Evolutionary conservation across 2,329 filamentous ascomycete genomes (phyloP).

Genomic region (Pseudocercospora fuligena): DNA sequence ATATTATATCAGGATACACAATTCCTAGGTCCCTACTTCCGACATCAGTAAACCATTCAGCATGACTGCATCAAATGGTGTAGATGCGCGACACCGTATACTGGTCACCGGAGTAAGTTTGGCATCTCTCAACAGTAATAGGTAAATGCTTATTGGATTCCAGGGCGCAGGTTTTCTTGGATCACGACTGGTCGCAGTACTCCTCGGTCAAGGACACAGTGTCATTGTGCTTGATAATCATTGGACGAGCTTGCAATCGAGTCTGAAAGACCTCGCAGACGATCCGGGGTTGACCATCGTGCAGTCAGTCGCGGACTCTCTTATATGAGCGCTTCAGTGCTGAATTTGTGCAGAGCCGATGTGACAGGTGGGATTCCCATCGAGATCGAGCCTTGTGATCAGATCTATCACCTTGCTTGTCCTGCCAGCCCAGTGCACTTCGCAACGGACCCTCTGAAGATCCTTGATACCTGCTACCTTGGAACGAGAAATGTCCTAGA

Average conservation of each 20-base stretch:
- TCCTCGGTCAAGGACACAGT: not conserved
- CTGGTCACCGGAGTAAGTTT: not conserved
- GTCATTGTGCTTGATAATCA: not conserved
- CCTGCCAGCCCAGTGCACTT: not conserved
- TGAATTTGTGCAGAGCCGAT: not conserved
- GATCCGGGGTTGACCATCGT: not conserved
- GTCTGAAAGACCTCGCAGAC: not conserved
- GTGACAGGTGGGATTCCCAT: not conserved
- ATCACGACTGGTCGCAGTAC: not conserved
- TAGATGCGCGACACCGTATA: not conserved
- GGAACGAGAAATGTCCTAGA: not conserved
- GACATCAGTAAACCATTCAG: not conserved
- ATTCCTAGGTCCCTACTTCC: not conserved
- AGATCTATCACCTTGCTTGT: not conserved
- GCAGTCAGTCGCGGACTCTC: not conserved
- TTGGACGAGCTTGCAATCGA: not conserved
- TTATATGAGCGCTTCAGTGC: not conserved
- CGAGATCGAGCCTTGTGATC: not conserved
- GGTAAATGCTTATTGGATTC: not conserved
- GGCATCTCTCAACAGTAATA: not conserved
- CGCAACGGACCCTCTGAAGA: not conserved
- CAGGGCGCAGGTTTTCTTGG: not conserved
- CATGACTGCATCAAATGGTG: not conserved
- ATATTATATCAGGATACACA: not conserved
- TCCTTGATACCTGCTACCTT: not conserved